phyloP scores from a whole-genome alignment of 2,329 filamentous ascomycete species.

The Fusarium poae region DNA sequence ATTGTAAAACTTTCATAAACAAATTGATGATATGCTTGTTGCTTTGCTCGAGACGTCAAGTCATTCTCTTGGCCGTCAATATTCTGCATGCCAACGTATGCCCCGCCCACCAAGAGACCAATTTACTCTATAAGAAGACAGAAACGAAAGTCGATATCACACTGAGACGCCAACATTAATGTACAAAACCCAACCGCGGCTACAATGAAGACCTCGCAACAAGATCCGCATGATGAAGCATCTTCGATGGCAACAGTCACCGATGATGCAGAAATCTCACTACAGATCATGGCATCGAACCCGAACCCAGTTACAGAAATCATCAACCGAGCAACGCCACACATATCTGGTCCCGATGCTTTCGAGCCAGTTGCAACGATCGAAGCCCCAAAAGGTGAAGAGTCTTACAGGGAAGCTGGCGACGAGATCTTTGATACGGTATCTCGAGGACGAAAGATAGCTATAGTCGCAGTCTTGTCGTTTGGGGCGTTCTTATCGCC shows the following conservation, averaged over 20 bases:
- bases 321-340: slow-evolving; percentile 47
- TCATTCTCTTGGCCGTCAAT: neutral
- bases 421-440: slow-evolving; percentile 76
- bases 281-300: neutral
- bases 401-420: slow-evolving; percentile 48
- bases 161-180: neutral
- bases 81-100: neutral
- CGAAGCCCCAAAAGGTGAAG: slow-evolving; percentile 8
- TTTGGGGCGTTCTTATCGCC: slow-evolving; percentile 83
- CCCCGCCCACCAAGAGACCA: neutral
- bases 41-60: neutral
- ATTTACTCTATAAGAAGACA: neutral
- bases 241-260: slow-evolving; percentile 9
- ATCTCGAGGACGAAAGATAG: slow-evolving; percentile 69
- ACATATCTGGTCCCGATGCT: slow-evolving; percentile 50
- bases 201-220: slow-evolving; percentile 17
- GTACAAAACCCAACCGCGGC: neutral
- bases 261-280: slow-evolving; percentile 1
- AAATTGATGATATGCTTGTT: neutral
- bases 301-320: slow-evolving; percentile 1
- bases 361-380: slow-evolving; percentile 40
- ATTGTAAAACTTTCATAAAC: slow-evolving; percentile 13
- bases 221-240: slow-evolving; percentile 4
- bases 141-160: neutral
- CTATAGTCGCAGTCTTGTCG: slow-evolving; percentile 77